Percentiles rank a stretch among this genome's conserved stretches.
Conservation (phyloP, 805 yeast species). For the Kregervanrija delftensis region DNA sequence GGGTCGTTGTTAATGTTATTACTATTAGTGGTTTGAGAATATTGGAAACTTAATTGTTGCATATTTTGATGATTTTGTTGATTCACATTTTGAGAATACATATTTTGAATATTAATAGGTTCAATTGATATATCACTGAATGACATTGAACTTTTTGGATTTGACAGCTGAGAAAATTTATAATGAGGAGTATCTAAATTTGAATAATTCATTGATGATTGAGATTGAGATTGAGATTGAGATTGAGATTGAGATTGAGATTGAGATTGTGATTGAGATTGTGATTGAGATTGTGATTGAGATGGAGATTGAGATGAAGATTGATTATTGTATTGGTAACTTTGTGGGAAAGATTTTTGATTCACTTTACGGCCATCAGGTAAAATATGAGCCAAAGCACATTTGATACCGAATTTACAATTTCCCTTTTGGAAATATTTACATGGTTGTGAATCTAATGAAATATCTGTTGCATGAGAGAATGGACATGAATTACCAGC, state of each 20-base stretch:
- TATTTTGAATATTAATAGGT: not conserved
- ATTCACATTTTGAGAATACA: not conserved
- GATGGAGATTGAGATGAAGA: no score
- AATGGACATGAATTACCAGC: conserved; percentile 93
- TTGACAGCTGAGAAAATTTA: no score
- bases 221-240: no score
- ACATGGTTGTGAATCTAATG: conserved; percentile 61
- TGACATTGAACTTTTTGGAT: not conserved
- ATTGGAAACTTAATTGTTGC: conserved; percentile 1
- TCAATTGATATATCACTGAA: conserved; percentile 7
- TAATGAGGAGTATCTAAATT: no score
- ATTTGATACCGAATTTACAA: conserved; percentile 89
- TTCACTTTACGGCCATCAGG: conserved; percentile 87
- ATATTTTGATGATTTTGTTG: not conserved
- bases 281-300: no score
- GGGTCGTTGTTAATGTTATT: not conserved
- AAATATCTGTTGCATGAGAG: conserved; percentile 63
- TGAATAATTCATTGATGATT: no score
- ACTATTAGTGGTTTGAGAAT: conserved; percentile 5
- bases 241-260: no score
- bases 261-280: no score
- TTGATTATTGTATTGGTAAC: not conserved
- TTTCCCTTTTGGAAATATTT: conserved; percentile 95
- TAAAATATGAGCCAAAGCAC: conserved; percentile 87
- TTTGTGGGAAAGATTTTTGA: conserved; percentile 26